A percentile compares a stretch with the other conserved stretches of the same genome.
These are phyloP conservation scores for Leptographium lundbergii DNA, from an alignment of 2,329 filamentous ascomycete species.

Conservation along the genomic window DNA sequence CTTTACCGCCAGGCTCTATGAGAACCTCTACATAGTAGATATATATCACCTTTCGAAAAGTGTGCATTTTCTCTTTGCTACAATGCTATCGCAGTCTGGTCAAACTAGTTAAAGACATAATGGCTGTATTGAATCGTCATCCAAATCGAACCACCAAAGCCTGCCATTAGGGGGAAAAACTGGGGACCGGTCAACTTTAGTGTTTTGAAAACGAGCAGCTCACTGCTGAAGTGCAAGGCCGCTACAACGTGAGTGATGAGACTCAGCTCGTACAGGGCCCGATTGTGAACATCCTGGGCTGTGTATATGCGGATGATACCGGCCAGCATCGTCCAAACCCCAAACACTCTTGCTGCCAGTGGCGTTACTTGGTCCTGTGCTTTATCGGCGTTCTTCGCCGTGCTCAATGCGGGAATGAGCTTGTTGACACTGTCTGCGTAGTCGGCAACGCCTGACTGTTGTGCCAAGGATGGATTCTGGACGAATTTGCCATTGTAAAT, in stretches of 20 bases:
- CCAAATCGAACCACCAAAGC: conserved; percentile 36
- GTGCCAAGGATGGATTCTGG: conserved; percentile 29
- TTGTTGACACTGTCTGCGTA: conserved; percentile 37
- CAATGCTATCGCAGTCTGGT: background rate
- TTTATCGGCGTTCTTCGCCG: conserved; percentile 30
- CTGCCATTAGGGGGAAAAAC: conserved; percentile 39
- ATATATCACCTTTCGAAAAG: background rate
- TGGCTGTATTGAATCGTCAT: conserved; percentile 54
- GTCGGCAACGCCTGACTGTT: conserved; percentile 17
- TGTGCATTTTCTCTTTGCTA: background rate
- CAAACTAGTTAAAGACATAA: conserved; percentile 39
- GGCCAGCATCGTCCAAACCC: conserved; percentile 75
- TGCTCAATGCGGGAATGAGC: conserved; percentile 30
- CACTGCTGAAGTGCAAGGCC: conserved; percentile 62
- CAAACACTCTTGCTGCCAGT: conserved; percentile 68
- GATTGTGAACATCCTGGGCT: conserved; percentile 65
- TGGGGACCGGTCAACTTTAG: conserved; percentile 50
- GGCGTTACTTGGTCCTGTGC: conserved; percentile 54
- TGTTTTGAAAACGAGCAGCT: conserved; percentile 70
- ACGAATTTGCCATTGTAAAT: conserved; percentile 64
- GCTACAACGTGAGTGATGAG: conserved; percentile 75
- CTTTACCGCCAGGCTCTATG: conserved; percentile 62
- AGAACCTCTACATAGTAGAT: background rate
- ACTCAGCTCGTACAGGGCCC: conserved; percentile 64
- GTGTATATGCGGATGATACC: conserved; percentile 69